Conservation (phyloP, 2,329 filamentous ascomycete genomes). For the Sporothrix mexicana region DNA sequence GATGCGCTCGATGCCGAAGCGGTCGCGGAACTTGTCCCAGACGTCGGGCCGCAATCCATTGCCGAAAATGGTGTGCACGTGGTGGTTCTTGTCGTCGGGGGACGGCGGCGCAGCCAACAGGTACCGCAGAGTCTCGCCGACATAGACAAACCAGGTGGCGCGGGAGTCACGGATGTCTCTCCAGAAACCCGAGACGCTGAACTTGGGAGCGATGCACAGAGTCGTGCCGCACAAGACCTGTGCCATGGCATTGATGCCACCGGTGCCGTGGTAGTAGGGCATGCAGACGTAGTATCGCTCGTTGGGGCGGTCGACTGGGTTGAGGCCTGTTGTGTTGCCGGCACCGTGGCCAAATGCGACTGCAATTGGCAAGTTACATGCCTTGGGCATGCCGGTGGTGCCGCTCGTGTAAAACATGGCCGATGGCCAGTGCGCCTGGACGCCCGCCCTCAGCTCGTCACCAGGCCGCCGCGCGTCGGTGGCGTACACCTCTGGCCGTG, state of each 20-base stretch:
- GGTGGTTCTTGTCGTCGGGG: constrained; percentile 65
- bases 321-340: constrained; percentile 42
- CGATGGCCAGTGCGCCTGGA: constrained; percentile 61
- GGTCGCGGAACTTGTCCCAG: constrained; percentile 67
- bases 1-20: constrained; percentile 67
- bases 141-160: constrained; percentile 76
- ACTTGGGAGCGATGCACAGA: constrained; percentile 68
- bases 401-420: constrained; percentile 76
- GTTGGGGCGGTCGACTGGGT: constrained; percentile 42
- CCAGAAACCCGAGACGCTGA: constrained; percentile 75
- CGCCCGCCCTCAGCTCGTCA: constrained; percentile 59
- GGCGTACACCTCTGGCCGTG: constrained; percentile 49
- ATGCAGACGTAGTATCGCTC: constrained; percentile 79
- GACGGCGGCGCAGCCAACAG: constrained; percentile 70
- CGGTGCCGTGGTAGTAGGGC: constrained; percentile 78
- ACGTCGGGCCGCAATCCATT: constrained; percentile 73
- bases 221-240: constrained; percentile 61
- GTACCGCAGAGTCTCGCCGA: constrained; percentile 78
- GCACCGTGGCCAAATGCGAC: constrained; percentile 44
- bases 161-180: constrained; percentile 69
- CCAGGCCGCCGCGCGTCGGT: constrained; percentile 50
- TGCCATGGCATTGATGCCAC: constrained; percentile 62
- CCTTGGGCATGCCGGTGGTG: constrained; percentile 78
- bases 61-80: constrained; percentile 65
- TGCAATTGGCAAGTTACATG: constrained; percentile 63